These are phyloP conservation scores for Colletotrichum falcatum DNA, from an alignment of 2,329 filamentous ascomycete species.

Conservation along the genomic window DNA sequence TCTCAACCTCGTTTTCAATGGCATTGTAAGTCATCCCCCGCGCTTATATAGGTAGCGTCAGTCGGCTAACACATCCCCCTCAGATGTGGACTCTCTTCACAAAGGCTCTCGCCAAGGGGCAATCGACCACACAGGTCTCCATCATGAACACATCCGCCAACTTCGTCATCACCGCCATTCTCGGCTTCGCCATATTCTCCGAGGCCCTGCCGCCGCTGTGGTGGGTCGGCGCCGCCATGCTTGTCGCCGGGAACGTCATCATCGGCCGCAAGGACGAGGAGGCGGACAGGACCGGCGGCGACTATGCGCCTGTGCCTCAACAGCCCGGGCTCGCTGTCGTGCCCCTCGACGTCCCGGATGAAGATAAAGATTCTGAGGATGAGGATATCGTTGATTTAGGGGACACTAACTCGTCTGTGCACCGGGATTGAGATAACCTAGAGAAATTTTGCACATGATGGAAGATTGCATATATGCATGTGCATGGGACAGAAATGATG, in stretches of 20 bases:
- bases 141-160: slow-evolving; percentile 87
- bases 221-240: slow-evolving; percentile 79
- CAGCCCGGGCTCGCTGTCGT: slow-evolving; percentile 35
- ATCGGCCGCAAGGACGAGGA: slow-evolving; percentile 77
- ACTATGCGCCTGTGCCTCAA: slow-evolving; percentile 48
- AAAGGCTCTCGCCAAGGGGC: slow-evolving; percentile 77
- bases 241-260: slow-evolving; percentile 83
- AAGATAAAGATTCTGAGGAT: slow-evolving; percentile 46
- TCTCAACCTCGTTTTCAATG: slow-evolving; percentile 81
- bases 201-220: slow-evolving; percentile 79
- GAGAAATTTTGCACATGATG: neutral
- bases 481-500: neutral
- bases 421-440: slow-evolving; percentile 8
- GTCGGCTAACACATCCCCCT: slow-evolving; percentile 10
- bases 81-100: slow-evolving; percentile 89
- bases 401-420: slow-evolving; percentile 40
- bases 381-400: slow-evolving; percentile 53
- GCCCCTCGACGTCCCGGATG: slow-evolving; percentile 33
- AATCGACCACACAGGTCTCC: slow-evolving; percentile 82
- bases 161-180: slow-evolving; percentile 81
- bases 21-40: slow-evolving; percentile 62
- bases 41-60: neutral
- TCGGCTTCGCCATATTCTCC: slow-evolving; percentile 77
- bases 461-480: neutral
- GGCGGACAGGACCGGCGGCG: slow-evolving; percentile 45